A percentile compares a stretch with the other conserved stretches of the same genome.
These are phyloP conservation scores for Juglanconis juglandina DNA, from an alignment of 2,329 filamentous ascomycete genomes.

Conservation along the genomic window DNA sequence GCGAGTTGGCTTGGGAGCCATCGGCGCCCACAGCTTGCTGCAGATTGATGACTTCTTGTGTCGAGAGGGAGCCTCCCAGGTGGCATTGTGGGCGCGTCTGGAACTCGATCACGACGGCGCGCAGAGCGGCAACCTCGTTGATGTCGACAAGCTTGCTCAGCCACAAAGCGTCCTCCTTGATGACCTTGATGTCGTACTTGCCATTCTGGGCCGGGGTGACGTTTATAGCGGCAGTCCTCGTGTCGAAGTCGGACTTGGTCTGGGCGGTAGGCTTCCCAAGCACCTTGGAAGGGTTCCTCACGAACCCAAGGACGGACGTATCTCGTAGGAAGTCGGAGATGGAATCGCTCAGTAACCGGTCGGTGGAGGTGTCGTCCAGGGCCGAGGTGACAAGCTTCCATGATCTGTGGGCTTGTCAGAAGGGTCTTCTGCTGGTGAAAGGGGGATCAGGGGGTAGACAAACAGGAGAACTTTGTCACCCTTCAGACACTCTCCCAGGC, in stretches of 20 bases:
- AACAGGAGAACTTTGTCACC: constrained; percentile 80
- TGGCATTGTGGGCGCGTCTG: constrained; percentile 74
- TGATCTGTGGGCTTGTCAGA: constrained; percentile 40
- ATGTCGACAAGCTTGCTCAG: constrained; percentile 74
- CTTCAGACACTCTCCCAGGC: constrained; percentile 79
- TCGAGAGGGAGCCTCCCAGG: constrained; percentile 68
- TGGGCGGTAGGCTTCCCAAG: constrained; percentile 62
- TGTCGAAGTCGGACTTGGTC: constrained; percentile 71
- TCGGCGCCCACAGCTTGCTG: constrained; percentile 69
- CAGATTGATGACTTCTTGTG: constrained; percentile 73
- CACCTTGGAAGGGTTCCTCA: constrained; percentile 65
- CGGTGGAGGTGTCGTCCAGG: constrained; percentile 53
- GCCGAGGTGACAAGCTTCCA: constrained; percentile 60
- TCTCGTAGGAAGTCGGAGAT: constrained; percentile 70
- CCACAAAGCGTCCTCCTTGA: constrained; percentile 86
- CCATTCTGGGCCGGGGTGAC: constrained; percentile 65
- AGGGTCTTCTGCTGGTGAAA: neutral
- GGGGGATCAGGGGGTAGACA: constrained; percentile 31
- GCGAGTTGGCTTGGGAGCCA: constrained; percentile 54
- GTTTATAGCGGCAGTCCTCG: constrained; percentile 80
- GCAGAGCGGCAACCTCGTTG: constrained; percentile 77
- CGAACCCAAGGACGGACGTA: constrained; percentile 62
- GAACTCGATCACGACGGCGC: constrained; percentile 78
- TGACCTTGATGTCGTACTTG: constrained; percentile 68
- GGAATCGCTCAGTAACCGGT: constrained; percentile 49